Conservation (phyloP, 345 rosid genomes). For the Populus alba region DNA sequence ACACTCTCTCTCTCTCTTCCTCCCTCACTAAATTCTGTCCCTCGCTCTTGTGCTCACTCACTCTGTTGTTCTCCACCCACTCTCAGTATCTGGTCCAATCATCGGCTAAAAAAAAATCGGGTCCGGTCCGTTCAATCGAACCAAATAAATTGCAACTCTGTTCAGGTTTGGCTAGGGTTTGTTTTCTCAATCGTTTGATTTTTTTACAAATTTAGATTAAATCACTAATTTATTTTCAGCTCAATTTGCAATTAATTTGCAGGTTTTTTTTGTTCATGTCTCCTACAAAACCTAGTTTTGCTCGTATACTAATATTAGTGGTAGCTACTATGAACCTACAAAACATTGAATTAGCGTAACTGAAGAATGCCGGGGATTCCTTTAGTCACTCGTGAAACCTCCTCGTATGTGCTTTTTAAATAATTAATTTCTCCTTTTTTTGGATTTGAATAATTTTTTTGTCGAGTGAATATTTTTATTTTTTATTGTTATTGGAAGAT, state of each 20-base stretch:
- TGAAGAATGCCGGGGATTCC: constrained; percentile 92
- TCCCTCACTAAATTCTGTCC: background rate
- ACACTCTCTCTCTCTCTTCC: background rate
- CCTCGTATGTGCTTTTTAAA: constrained; percentile 44
- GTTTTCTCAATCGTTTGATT: background rate
- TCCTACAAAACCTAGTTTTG: background rate
- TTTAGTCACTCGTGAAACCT: constrained; percentile 65
- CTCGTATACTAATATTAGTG: background rate
- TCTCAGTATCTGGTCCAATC: background rate
- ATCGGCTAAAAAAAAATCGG: background rate
- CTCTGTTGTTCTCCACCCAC: background rate
- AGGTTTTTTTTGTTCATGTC: background rate
- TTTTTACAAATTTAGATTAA: background rate
- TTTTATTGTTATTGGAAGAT: constrained; percentile 33
- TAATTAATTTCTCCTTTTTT: constrained; percentile 13
- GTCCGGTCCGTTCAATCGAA: background rate
- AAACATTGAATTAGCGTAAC: constrained; percentile 25
- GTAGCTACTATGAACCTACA: constrained; percentile 32
- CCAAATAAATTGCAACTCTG: background rate
- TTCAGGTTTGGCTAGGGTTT: background rate
- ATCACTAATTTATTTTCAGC: background rate
- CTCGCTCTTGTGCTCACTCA: too few relatives aligned
- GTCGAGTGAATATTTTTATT: background rate
- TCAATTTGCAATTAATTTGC: background rate
- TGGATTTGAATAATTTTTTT: background rate